phyloP scores from a whole-genome alignment of 164 flowering plant genomes.

The Tetracentron sinense region DNA sequence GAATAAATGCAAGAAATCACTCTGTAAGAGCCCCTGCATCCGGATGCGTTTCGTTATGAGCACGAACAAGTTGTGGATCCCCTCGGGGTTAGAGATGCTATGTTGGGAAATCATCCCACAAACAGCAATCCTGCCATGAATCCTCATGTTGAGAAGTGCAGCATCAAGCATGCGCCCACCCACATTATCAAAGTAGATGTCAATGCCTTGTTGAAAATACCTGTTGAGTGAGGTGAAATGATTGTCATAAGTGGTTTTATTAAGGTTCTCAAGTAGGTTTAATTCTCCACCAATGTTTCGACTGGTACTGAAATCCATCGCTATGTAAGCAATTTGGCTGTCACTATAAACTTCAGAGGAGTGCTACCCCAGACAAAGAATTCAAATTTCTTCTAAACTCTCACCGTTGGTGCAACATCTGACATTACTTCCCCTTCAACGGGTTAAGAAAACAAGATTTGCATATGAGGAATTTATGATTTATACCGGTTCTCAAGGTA shows the following conservation, averaged over 20 bases:
- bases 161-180: slow-evolving; percentile 72
- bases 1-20: slow-evolving; percentile 45
- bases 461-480: too few relatives aligned
- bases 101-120: slow-evolving; percentile 61
- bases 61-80: slow-evolving; percentile 34
- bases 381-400: too few relatives aligned
- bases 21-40: slow-evolving; percentile 54
- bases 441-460: too few relatives aligned
- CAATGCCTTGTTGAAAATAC: slow-evolving; percentile 64
- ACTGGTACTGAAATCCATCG: too few relatives aligned
- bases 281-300: neutral
- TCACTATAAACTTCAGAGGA: too few relatives aligned
- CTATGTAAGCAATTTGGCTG: too few relatives aligned
- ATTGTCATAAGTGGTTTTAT: neutral
- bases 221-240: slow-evolving; percentile 18
- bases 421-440: too few relatives aligned
- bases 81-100: slow-evolving; percentile 26
- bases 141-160: slow-evolving; percentile 56
- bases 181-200: slow-evolving; percentile 68
- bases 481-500: too few relatives aligned
- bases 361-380: too few relatives aligned
- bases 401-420: too few relatives aligned
- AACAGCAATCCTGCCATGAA: slow-evolving; percentile 49
- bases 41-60: slow-evolving; percentile 36
- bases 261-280: neutral